A percentile compares a stretch with the other conserved stretches of the same genome.
phyloP scores from a whole-genome alignment of 257 asterid species.

The Primulina tabacum region DNA sequence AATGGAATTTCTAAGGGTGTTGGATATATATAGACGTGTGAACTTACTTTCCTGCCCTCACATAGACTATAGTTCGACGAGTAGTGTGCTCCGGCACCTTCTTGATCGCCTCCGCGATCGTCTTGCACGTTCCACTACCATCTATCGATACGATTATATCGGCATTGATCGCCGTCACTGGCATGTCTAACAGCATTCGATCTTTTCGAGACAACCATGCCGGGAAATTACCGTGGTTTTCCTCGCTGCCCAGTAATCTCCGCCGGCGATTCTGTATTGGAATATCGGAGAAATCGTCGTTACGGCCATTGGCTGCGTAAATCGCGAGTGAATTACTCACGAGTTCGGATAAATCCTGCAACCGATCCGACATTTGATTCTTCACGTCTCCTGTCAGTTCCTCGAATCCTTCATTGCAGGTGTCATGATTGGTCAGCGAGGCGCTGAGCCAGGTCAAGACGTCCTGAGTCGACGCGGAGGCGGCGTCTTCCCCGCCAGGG shows the following conservation, averaged over 20 bases:
- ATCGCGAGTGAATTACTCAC: slow-evolving; percentile 54
- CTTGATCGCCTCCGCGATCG: slow-evolving; percentile 50
- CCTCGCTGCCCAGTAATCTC: slow-evolving; percentile 19
- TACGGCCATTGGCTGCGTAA: slow-evolving; percentile 28
- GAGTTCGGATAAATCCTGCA: slow-evolving; percentile 41
- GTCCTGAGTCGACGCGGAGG: slow-evolving; percentile 28
- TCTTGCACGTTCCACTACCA: slow-evolving; percentile 48
- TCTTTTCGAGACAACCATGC: slow-evolving; percentile 42
- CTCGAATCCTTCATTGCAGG: slow-evolving; percentile 44
- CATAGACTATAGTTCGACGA: slow-evolving; percentile 42
- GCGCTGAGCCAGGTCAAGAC: slow-evolving; percentile 55
- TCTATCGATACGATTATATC: slow-evolving; percentile 43
- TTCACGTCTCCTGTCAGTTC: slow-evolving; percentile 35
- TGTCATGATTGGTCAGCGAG: slow-evolving; percentile 48
- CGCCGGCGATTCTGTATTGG: slow-evolving; percentile 46
- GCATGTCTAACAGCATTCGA: slow-evolving; percentile 28
- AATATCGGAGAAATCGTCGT: slow-evolving; percentile 41
- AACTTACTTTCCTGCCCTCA: slow-evolving; percentile 53
- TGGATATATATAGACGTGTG: not conserved
- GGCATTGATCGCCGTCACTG: slow-evolving; percentile 32
- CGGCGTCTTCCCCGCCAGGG: slow-evolving; percentile 13
- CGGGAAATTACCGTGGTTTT: slow-evolving; percentile 29
- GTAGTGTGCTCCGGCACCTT: slow-evolving; percentile 44
- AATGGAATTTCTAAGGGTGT: too few species aligned
- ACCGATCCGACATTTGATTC: slow-evolving; percentile 25